Evolutionary conservation across 2,329 filamentous ascomycete species (phyloP), one percentile per base, ranked within the genome.

Genomic region (Pseudogymnoascus sp.): DNA sequence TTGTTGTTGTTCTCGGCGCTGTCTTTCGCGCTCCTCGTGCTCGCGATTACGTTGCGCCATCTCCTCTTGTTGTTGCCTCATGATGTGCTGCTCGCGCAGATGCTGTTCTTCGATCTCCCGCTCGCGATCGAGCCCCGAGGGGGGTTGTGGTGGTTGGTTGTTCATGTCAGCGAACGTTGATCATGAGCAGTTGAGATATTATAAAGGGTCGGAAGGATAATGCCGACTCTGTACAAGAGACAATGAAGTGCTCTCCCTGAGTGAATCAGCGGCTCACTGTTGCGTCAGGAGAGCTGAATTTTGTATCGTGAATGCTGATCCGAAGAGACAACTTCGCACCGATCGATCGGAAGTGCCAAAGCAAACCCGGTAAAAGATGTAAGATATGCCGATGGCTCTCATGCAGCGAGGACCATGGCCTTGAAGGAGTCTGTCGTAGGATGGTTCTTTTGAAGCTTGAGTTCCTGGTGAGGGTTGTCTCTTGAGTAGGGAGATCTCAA

Each of bases 1-100:
- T 60, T 85, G 82, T 66, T 82, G 80, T 67, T 82, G 78, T 66
- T 90, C 85, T 67, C 83, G 77, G 63, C 83, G 81, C 68, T 90
- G 87, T 72, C 87, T 82, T 67, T 89, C 86, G 68, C 85, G 81
- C 65, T 85, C 73, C 48, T 78, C 77, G 59, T 76, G 80, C 64
- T 81, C 76, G 36, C 74, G 70, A 60, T 75, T 76, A 63, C 82
- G 76, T 64, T 83, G 80, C 62, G 75, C 77, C 67, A 80, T 76
- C 64, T 86, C 82, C 68, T 87, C 83, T 72, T 86, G 79, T 67
- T 81, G 70, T 31, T 39, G 35, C 37, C 35, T 39, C 18, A 59
- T 59, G 48, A 79, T 72, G 59, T 83, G 79, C 73, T 84, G 78
- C 74, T 82, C 78, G 71, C 80, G 65, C 29, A 82, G 78, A 67